Evolutionary conservation across 306 rosid species (phyloP).

Genomic region (Senna siamea): DNA sequence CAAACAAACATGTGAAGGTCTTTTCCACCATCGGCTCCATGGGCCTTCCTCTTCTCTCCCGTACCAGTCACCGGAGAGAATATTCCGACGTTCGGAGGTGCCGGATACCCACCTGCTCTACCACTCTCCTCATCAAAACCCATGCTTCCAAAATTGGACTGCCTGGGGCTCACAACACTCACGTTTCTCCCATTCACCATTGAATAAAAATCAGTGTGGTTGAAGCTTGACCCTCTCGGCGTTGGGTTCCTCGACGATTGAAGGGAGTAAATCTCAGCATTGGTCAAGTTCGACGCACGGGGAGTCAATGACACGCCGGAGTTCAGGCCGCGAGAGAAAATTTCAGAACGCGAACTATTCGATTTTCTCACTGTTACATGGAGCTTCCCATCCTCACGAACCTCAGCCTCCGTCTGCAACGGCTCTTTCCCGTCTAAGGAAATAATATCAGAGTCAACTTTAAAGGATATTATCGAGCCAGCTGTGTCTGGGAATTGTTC

Average conservation of each 20-base stretch:
- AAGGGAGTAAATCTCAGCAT: conserved; percentile 69
- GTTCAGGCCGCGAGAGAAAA: no score
- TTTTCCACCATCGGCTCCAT: conserved; percentile 50
- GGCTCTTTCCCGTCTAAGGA: conserved; percentile 71
- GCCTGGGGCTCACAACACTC: conserved; percentile 61
- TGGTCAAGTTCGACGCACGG: conserved; percentile 61
- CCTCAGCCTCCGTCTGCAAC: conserved; percentile 63
- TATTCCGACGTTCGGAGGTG: conserved; percentile 54
- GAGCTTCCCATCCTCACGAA: conserved; percentile 70
- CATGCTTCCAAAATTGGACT: conserved; percentile 53
- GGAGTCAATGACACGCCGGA: conserved; percentile 65
- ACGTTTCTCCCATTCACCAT: conserved; percentile 48
- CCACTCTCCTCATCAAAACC: conserved; percentile 61
- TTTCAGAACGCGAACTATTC: conserved; percentile 59
- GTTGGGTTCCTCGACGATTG: conserved; percentile 73
- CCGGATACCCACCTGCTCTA: conserved; percentile 50
- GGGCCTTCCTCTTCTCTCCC: conserved; percentile 38
- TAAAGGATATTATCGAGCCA: conserved; percentile 60
- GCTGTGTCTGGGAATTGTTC: conserved; percentile 75
- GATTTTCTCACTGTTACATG: conserved; percentile 66
- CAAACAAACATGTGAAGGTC: conserved; percentile 76
- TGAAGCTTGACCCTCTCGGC: conserved; percentile 70
- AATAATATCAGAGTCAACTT: conserved; percentile 68
- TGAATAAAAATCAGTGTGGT: conserved; percentile 60
- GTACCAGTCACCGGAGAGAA: conserved; percentile 61